Evolutionary conservation across 202 grass and related monocot species (phyloP).

Genomic region (Carex arenaria): DNA sequence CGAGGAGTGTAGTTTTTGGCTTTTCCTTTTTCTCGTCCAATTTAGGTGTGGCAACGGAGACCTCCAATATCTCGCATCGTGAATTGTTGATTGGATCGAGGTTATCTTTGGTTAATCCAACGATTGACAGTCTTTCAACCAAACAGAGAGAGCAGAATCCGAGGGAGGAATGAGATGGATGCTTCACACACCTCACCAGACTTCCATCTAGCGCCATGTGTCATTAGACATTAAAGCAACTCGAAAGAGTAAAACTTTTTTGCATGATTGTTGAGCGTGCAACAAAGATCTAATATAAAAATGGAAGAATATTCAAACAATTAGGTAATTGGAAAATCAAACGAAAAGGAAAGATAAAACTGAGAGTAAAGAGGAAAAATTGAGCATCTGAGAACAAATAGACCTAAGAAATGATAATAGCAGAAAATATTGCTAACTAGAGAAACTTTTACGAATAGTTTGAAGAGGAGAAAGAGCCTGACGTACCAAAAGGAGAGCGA

Average conservation of each 20-base stretch:
- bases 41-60: conserved; percentile 4
- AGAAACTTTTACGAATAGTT: background rate
- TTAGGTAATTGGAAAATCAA: background rate
- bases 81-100: background rate
- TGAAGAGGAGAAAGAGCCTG: background rate
- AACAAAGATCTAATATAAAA: background rate
- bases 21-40: conserved; percentile 14
- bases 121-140: conserved; percentile 9
- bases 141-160: conserved; percentile 27
- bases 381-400: background rate
- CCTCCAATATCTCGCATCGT: background rate
- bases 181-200: conserved; percentile 27
- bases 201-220: conserved; percentile 15
- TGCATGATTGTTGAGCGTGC: background rate
- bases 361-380: background rate
- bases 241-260: background rate
- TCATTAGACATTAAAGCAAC: conserved; percentile 6
- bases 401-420: background rate
- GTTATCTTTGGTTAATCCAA: conserved; percentile 22
- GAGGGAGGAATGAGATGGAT: conserved; percentile 14
- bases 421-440: background rate
- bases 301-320: background rate
- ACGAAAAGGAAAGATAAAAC: background rate
- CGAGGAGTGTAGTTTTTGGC: conserved; percentile 18
- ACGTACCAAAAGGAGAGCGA: background rate